phyloP scores from a whole-genome alignment of 192 early-diverging fungal genomes.

The Linnemannia schmuckeri region DNA sequence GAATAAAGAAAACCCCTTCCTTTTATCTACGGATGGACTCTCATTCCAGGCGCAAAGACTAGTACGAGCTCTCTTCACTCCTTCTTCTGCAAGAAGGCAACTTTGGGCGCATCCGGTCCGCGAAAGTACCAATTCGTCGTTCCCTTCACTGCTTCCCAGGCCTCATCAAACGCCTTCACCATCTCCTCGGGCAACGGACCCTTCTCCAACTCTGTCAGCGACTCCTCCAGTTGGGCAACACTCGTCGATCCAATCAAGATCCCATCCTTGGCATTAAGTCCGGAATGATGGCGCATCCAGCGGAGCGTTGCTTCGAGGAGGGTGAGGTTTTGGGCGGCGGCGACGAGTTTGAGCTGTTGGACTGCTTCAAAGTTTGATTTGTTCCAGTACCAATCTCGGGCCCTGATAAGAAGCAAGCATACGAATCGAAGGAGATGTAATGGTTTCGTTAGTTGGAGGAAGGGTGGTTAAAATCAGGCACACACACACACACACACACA shows the following conservation, averaged over 20 bases:
- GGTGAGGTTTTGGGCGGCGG: slow-evolving; percentile 18
- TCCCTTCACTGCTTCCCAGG: slow-evolving; percentile 51
- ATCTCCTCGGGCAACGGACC: slow-evolving; percentile 64
- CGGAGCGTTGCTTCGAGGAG: slow-evolving; percentile 49
- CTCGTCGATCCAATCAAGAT: slow-evolving; percentile 56
- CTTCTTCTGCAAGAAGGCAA: not conserved
- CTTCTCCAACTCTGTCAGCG: slow-evolving; percentile 62
- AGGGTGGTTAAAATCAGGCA: no score
- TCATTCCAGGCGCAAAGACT: no score
- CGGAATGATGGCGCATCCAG: slow-evolving; percentile 59
- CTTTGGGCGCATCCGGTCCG: not conserved
- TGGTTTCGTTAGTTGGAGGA: not conserved
- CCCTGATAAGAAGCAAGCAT: not conserved
- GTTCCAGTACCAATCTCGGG: slow-evolving; percentile 51
- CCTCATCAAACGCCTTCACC: slow-evolving; percentile 65
- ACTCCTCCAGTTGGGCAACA: slow-evolving; percentile 45
- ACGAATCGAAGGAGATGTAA: no score
- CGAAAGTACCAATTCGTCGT: no score
- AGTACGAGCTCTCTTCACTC: not conserved
- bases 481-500: no score
- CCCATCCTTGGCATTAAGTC: slow-evolving; percentile 15
- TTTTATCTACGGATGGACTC: no score
- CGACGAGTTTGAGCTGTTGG: slow-evolving; percentile 46
- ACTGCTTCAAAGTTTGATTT: slow-evolving; percentile 62
- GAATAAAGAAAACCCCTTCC: no score